A percentile compares a stretch with the other conserved stretches of the same genome.
Conservation (phyloP, 2,329 filamentous ascomycete species). For the Fusarium sulawesiense region DNA sequence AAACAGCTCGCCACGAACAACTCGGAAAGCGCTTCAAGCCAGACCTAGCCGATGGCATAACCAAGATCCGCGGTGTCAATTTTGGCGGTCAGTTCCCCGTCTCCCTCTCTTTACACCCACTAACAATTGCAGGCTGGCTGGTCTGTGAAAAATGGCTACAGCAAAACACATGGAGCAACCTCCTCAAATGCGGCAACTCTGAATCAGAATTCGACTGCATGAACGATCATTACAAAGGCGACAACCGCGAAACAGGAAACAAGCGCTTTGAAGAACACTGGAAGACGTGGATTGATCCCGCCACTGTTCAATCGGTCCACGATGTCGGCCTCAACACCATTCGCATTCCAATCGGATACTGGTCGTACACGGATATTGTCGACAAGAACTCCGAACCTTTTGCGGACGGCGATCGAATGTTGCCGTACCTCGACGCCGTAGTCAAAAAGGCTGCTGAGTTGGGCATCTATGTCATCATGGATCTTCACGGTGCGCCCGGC, state of each 20-base stretch:
- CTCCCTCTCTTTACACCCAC: fast-evolving
- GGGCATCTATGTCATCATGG: constrained; percentile 35
- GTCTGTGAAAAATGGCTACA: constrained; percentile 30
- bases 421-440: constrained; percentile 32
- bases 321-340: constrained; percentile 37
- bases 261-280: constrained; percentile 27
- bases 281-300: constrained; percentile 33
- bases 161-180: constrained; percentile 17
- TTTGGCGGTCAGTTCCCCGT: constrained; percentile 11
- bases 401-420: constrained; percentile 28
- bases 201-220: constrained; percentile 34
- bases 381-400: constrained; percentile 34
- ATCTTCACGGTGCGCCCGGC: constrained; percentile 31
- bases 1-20: constrained; percentile 30
- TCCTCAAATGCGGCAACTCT: constrained; percentile 19
- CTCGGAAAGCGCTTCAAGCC: constrained; percentile 33
- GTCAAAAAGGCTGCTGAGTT: constrained; percentile 28
- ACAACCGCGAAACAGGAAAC: constrained; percentile 26
- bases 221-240: constrained; percentile 25
- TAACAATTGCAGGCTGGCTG: constrained; percentile 21
- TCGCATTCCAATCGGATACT: constrained; percentile 36
- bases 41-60: constrained; percentile 4
- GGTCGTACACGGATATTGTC: constrained; percentile 31
- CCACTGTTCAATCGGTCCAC: constrained; percentile 34
- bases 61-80: constrained; percentile 35